Evolutionary conservation across 2,329 filamentous ascomycete species (phyloP), one percentile per base, ranked within the genome.

Genomic region (Pseudogymnoascus sp.): DNA sequence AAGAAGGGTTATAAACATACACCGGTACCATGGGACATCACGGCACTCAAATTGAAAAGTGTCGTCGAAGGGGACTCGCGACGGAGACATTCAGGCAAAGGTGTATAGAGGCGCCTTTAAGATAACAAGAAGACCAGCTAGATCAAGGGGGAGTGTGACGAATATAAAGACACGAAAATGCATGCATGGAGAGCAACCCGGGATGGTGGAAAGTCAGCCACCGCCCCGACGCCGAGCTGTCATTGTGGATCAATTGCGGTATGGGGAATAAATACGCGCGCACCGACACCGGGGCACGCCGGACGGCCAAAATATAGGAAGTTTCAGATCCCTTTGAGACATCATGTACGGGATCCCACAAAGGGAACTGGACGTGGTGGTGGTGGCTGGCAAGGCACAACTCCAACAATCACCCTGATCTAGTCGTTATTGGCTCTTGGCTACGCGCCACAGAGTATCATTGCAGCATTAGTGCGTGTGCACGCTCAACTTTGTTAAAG

Each of bases 61-160:
- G 25, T 15, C 45, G 45, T 31, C n/a, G 45, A 52, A n/a, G 25
- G 45, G 45, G 13, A 31, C 45, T 52, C 45, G 45, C 45, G 45
- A 52, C 25, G 27, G 45, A 52, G 45, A 52, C 45, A 52, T 52
- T 9, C 45, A 52, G 45, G 45, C 45, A 52, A 31, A 52, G n/a
- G 10, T 52, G 10, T 52, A 52, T 52, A 7, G n/a, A 29, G 4
- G 27, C 7, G 15, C 45, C 15, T 52, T 52, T 27, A 52, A 52
- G 45, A 52, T 29, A 52, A 13, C 13, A 52, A 31, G 4, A 7
- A 13, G n/a, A 29, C 13, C 25, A 5, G 13, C 13, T 13, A 5
- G 13, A 5, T 15, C 25, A 52, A 52, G 42, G 42, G 42, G 25
- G 15, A 21, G 21, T 21, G 25, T 5, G 25, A 31, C 7, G n/a